Base-by-base conservation (phyloP, 306 rosid species). In the Pyrus bretschneideri region DNA sequence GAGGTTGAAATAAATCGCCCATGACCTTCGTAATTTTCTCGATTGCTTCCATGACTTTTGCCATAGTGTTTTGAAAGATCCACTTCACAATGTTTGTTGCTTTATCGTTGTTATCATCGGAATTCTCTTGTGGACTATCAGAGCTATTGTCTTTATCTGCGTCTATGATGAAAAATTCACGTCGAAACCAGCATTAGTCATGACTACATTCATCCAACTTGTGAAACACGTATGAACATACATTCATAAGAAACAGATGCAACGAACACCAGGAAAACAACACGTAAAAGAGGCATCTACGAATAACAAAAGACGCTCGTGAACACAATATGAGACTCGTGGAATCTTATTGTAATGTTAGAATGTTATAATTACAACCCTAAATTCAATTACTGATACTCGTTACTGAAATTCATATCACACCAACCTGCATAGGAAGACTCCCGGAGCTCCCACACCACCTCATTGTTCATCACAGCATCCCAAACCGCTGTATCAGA, bases 401-500 rank as follows among this genome's bases (percentile, higher is more conserved):
- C 40, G 40, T 35, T 35, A 35, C 40, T 15, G 13, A 65, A 69
- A 77, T 71, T 12, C 61, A 61, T 25, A 7, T 15, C 52, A 61
- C 27, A 69, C 82, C 14, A 79, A 93, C 97, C 95, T 82, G 88
- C 73, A 67, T 60, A 63, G 69, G 81, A 67, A 14, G 86, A 79
- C 22, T 85, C 92, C 82, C 79, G 84, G 10, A 93, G 83, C 86
- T 89, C 89, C 19, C 76, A 82, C 70, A 93, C 95, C 69, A 51
- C 87, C 76, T 89, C 93, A 77, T 93, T 93, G 78, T 86, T 86
- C 86, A 88, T 63, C 69, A 93, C 87, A 38, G 97, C 97, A 38
- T 93, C 90, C 98, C 97, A 93, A 79, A 93, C 89, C n/a, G 87
- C 83, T 80, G 52, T 81, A 80, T 93, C 98, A 3, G 91, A 78